Evolutionary conservation across 495 filamentous ascomycete genomes (phyloP), one percentile per base, ranked within the genome.

Genomic region (Talaromyces trachyspermus): DNA sequence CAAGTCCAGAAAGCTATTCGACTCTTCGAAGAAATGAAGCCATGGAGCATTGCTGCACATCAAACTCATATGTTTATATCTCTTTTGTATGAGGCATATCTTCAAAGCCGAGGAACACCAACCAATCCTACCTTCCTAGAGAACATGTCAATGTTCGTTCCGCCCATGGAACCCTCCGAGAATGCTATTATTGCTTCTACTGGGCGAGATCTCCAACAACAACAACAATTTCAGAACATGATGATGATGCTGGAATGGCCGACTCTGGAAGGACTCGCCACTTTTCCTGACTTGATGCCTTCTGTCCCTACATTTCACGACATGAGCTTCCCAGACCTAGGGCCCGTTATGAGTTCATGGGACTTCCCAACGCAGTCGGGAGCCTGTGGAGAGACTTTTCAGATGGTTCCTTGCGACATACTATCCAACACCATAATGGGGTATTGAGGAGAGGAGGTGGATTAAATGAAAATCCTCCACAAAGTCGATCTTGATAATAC

Each of bases 1-100:
- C 78, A 81, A 59, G 72, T 83, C 49, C 78, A 82, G 61, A 70
- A 68, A 5, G 77, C 80, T 24, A 65, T 83, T 2, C 67, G 74
- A 49, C 72, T 80, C 15, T 74, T 85, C 48, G 77, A 80, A 47
- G 74, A 70, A 14, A 78, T 81, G 74, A 67, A 75, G 50, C 73
- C 76, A 54, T 84, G 76, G 75, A 51, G 49, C 29, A n/a, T 51
- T 18, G 46, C 27, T 30, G 27, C 27, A 30, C 27, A 30, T 30
- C 27, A 30, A 30, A 30, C 27, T 30, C 27, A 30, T 30, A 12
- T 30, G 27, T 30, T 30, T 30, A 12, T 30, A 30, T 30, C 27
- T 30, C 27, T 30, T 6, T 12, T 30, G 27, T 30, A 30, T 30
- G 27, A 30, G 27, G 27, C 27, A 30, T 30, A 30, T 30, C 27